These are phyloP conservation scores for Urostyla sp. DNA, from an alignment of 73 alveolate genomes.

Conservation along the genomic window DNA sequence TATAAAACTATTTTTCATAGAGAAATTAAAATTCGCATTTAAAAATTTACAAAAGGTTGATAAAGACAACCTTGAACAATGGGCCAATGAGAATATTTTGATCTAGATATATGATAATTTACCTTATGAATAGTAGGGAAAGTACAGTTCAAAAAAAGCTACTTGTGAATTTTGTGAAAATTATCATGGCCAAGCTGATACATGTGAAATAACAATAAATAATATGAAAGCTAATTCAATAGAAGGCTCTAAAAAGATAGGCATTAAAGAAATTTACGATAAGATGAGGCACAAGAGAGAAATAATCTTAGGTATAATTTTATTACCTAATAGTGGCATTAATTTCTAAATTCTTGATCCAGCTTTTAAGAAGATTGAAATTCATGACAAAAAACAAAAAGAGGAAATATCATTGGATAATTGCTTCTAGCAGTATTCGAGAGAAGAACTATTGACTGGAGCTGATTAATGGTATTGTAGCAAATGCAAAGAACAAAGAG, in stretches of 20 bases:
- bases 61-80: neutral
- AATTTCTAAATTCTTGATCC: constrained; percentile 16
- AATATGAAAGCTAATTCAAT: constrained; percentile 20
- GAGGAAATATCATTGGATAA: constrained; percentile 4
- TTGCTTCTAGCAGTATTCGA: constrained; percentile 35
- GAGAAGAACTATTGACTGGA: constrained; percentile 82
- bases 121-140: constrained; percentile 1
- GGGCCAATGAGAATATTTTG: neutral
- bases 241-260: constrained; percentile 33
- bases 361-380: constrained; percentile 1
- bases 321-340: constrained; percentile 15
- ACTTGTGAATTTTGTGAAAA: constrained; percentile 38
- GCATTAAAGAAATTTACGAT: constrained; percentile 10
- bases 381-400: constrained; percentile 18
- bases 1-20: neutral
- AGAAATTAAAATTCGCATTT: constrained; percentile 5
- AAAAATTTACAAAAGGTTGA: neutral
- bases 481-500: constrained; percentile 86
- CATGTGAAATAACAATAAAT: constrained; percentile 33
- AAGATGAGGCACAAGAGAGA: constrained; percentile 19
- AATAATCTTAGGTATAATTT: constrained; percentile 18
- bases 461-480: constrained; percentile 94
- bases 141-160: constrained; percentile 6
- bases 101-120: constrained; percentile 17
- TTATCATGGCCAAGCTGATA: constrained; percentile 34